phyloP scores from a whole-genome alignment of 2,329 filamentous ascomycete species.

The Trichophyton schoenleinii region DNA sequence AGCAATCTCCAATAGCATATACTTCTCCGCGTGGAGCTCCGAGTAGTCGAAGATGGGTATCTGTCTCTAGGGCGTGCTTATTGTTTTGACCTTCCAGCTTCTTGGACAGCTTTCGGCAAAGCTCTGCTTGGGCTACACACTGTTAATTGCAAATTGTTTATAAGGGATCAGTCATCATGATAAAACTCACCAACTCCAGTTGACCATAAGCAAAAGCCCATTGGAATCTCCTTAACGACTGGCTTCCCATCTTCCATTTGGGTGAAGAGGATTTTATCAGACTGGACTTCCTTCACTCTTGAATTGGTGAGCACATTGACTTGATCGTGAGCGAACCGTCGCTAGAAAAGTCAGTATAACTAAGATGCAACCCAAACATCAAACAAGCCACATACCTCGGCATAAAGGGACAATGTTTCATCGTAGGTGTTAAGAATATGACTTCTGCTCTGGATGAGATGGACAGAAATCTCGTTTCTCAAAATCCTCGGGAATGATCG shows the following conservation, averaged over 20 bases:
- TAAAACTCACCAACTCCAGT: conserved; percentile 58
- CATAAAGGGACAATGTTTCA: conserved; percentile 81
- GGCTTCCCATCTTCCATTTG: conserved; percentile 65
- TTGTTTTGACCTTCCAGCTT: conserved; percentile 74
- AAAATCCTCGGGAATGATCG: conserved; percentile 74
- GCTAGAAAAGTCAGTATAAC: conserved; percentile 23
- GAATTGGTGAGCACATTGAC: conserved; percentile 88
- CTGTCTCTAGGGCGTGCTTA: conserved; percentile 82
- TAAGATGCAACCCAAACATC: neutral
- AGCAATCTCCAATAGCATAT: conserved; percentile 91
- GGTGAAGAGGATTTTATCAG: conserved; percentile 77
- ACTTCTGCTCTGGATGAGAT: conserved; percentile 84
- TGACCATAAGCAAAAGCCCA: conserved; percentile 95
- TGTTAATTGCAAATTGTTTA: conserved; percentile 4
- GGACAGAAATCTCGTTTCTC: conserved; percentile 95
- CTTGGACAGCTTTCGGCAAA: conserved; percentile 63
- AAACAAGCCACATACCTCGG: conserved; percentile 46
- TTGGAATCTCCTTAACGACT: conserved; percentile 84
- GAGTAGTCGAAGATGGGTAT: conserved; percentile 78
- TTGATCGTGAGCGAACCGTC: conserved; percentile 78
- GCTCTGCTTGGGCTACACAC: conserved; percentile 54
- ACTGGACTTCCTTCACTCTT: conserved; percentile 74
- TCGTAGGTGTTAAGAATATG: conserved; percentile 99
- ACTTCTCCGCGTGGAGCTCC: conserved; percentile 87
- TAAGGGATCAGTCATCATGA: neutral